Percentiles rank a stretch among this genome's conserved stretches.
Evolutionary conservation across 306 rosid species (phyloP).

Genomic region (Corylus heterophylla): DNA sequence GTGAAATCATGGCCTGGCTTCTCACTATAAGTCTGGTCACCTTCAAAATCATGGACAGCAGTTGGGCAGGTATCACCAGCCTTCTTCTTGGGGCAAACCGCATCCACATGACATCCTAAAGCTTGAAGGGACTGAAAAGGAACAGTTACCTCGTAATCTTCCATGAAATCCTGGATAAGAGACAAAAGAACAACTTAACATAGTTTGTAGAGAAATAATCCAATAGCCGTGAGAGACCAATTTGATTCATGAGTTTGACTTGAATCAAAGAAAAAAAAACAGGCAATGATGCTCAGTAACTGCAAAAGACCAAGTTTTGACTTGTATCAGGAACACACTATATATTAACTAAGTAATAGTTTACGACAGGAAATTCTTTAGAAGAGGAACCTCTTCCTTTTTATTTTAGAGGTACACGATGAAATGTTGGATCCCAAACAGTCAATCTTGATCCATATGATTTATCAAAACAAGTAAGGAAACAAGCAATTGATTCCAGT

Average conservation of each 20-base stretch:
- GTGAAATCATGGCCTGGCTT: constrained; percentile 74
- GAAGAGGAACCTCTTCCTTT: too few relatives aligned
- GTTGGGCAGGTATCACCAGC: constrained; percentile 77
- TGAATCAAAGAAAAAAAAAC: background rate
- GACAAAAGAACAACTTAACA: background rate
- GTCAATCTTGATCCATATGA: background rate
- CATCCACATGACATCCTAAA: constrained; percentile 84
- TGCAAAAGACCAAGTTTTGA: background rate
- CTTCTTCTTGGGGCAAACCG: constrained; percentile 76
- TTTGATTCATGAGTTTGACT: background rate
- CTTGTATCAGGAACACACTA: background rate
- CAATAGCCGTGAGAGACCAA: background rate
- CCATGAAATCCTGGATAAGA: constrained; percentile 74
- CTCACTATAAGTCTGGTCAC: constrained; percentile 84
- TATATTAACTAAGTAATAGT: background rate
- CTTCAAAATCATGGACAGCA: constrained; percentile 89
- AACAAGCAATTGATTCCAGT: background rate
- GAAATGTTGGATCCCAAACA: background rate
- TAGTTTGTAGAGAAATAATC: background rate
- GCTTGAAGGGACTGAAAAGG: constrained; percentile 91
- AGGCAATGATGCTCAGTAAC: constrained; percentile 4
- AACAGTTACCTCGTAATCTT: constrained; percentile 76
- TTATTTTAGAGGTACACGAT: background rate
- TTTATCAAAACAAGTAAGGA: too few relatives aligned
- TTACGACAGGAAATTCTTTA: background rate